Evolutionary conservation across 148 eudicot genomes (phyloP).

Genomic region (Chenopodium berlandieri): DNA sequence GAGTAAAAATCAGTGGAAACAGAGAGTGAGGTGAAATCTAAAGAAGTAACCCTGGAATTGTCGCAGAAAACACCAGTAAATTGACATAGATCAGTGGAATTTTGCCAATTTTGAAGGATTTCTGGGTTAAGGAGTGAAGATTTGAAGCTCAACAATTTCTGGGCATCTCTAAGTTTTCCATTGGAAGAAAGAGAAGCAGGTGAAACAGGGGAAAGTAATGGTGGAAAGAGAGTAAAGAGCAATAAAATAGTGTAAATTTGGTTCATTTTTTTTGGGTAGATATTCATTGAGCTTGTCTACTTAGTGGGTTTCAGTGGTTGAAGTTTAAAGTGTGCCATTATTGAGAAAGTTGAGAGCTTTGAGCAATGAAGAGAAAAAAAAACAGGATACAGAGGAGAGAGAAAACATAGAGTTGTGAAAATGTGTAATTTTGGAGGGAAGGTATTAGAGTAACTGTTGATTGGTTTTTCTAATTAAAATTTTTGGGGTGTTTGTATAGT

Average conservation of each 20-base stretch:
- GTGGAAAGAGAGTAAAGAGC: not conserved
- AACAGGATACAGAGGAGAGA: slow-evolving; percentile 23
- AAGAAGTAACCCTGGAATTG: slow-evolving; percentile 41
- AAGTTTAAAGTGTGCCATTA: slow-evolving; percentile 26
- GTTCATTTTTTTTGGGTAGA: slow-evolving; percentile 21
- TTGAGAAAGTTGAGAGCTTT: slow-evolving; percentile 9
- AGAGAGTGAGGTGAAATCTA: slow-evolving; percentile 42
- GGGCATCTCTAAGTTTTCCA: slow-evolving; percentile 30
- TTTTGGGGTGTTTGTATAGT: not conserved
- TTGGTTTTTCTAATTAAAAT: not conserved
- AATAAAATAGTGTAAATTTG: slow-evolving; percentile 14
- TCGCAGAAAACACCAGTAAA: slow-evolving; percentile 69
- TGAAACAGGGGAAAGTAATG: slow-evolving; percentile 19
- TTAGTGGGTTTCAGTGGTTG: slow-evolving; percentile 15
- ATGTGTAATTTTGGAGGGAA: not conserved
- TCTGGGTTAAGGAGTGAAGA: slow-evolving; percentile 49
- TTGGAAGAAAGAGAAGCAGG: not conserved
- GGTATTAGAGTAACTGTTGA: not conserved
- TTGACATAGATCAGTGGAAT: slow-evolving; percentile 44
- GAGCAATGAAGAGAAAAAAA: slow-evolving; percentile 1
- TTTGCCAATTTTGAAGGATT: slow-evolving; percentile 52
- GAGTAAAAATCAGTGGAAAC: slow-evolving; percentile 43
- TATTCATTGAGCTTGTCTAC: not conserved
- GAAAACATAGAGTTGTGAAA: slow-evolving; percentile 4
- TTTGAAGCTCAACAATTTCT: slow-evolving; percentile 65